Evolutionary conservation across 1,284 basidiomycete species (phyloP).

Genomic region (Coniophora puteana): DNA sequence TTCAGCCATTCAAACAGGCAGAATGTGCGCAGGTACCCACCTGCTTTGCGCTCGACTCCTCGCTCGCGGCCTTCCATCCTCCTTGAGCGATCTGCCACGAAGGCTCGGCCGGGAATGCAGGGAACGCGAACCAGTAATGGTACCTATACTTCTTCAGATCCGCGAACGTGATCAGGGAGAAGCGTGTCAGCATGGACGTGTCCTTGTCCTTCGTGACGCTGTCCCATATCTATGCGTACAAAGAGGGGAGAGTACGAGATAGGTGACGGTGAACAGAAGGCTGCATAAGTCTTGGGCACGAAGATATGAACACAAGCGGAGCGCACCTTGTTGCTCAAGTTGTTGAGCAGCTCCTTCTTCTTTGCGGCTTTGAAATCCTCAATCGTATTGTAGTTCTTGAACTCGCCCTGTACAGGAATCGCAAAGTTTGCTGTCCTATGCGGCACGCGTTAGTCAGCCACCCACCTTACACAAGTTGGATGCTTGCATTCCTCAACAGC

Average conservation of each 20-base stretch:
- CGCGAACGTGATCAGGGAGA: constrained; percentile 90
- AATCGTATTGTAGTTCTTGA: constrained; percentile 96
- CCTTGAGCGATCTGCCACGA: constrained; percentile 74
- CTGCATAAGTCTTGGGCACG: neutral
- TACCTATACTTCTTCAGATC: constrained; percentile 98
- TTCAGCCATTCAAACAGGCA: neutral
- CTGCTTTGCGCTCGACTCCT: constrained; percentile 25
- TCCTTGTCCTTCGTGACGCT: constrained; percentile 48
- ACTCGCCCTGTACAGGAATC: constrained; percentile 50
- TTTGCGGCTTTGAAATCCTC: constrained; percentile 93
- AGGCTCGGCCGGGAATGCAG: constrained; percentile 84
- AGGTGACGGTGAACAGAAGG: constrained; percentile 2
- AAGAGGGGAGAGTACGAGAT: too few species aligned
- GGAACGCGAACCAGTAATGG: constrained; percentile 98
- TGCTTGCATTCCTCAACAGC: too few species aligned
- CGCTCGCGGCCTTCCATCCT: constrained; percentile 49
- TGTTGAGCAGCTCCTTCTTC: constrained; percentile 82
- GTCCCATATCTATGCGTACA: constrained; percentile 60
- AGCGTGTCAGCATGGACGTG: constrained; percentile 61
- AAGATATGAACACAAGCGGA: neutral
- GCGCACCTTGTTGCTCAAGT: constrained; percentile 57
- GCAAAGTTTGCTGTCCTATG: constrained; percentile 39
- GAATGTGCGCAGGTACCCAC: constrained; percentile 4
- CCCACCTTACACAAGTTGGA: constrained; percentile 7
- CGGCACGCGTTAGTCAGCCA: constrained; percentile 11